phyloP scores from a whole-genome alignment of 2,329 filamentous ascomycete genomes.

The Colletotrichum viniferum region DNA sequence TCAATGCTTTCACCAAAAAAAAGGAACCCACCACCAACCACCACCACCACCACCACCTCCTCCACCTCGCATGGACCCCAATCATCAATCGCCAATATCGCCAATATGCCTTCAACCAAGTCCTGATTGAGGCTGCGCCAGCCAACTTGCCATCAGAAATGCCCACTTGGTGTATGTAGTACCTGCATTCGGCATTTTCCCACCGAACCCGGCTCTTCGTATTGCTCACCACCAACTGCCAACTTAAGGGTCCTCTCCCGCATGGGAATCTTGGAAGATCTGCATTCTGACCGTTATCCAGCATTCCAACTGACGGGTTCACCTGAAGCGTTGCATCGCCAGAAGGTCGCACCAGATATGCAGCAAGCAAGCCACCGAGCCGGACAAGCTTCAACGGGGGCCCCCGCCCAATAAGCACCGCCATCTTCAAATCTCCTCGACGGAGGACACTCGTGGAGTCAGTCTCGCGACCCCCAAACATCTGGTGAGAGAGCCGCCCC shows the following conservation, averaged over 20 bases:
- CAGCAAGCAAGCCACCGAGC: background rate
- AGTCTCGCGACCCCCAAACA: background rate
- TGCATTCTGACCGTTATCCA: slow-evolving; percentile 2
- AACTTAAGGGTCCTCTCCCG: slow-evolving; percentile 7
- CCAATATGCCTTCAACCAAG: background rate
- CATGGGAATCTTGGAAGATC: slow-evolving; percentile 22
- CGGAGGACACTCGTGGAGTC: background rate
- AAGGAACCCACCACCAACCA: background rate
- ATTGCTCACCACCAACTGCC: slow-evolving; percentile 8
- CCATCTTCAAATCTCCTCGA: slow-evolving; percentile 3
- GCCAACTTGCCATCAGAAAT: background rate
- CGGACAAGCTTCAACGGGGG: slow-evolving; percentile 4
- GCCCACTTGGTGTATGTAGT: background rate
- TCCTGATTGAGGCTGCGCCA: background rate
- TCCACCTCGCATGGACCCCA: background rate
- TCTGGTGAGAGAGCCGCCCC: background rate
- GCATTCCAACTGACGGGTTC: slow-evolving; percentile 14
- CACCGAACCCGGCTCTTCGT: slow-evolving; percentile 2
- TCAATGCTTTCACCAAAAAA: background rate
- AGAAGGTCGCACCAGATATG: background rate
- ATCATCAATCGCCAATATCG: background rate
- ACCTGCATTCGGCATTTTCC: slow-evolving; percentile 17
- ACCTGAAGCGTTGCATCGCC: slow-evolving; percentile 20
- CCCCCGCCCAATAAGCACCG: slow-evolving; percentile 7
- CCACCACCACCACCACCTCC: background rate